Conservation (phyloP, 352 stramenopile genomes). For the Globisporangium iwayamae region DNA sequence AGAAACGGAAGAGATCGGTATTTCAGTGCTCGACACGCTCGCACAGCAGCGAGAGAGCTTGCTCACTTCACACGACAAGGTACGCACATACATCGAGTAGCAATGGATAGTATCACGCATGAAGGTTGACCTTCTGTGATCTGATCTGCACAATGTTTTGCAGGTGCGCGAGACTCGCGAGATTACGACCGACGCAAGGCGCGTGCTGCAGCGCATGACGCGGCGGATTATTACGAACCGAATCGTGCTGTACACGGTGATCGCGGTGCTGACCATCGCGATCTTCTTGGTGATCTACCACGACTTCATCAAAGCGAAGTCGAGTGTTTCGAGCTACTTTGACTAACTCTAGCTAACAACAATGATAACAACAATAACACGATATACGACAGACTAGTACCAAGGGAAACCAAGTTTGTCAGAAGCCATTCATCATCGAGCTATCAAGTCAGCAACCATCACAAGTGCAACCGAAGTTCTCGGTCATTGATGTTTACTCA, state of each 20-base stretch:
- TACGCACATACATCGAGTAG: slow-evolving; percentile 8
- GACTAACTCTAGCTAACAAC: background rate
- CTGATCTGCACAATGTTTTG: background rate
- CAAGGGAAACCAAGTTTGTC: background rate
- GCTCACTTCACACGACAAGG: slow-evolving; percentile 66
- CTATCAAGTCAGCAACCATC: background rate
- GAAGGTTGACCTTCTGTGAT: slow-evolving; percentile 6
- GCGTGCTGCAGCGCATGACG: slow-evolving; percentile 72
- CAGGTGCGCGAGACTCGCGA: slow-evolving; percentile 75
- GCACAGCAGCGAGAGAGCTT: slow-evolving; percentile 68
- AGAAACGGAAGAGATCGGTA: slow-evolving; percentile 67
- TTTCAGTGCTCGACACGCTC: slow-evolving; percentile 68
- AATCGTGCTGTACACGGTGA: slow-evolving; percentile 77
- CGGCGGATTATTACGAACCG: slow-evolving; percentile 75
- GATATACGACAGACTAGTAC: background rate
- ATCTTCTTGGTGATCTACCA: slow-evolving; percentile 79
- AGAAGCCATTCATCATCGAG: background rate
- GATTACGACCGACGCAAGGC: slow-evolving; percentile 57
- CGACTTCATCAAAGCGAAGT: slow-evolving; percentile 57
- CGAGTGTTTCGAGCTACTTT: slow-evolving; percentile 10
- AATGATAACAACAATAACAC: background rate
- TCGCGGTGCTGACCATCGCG: slow-evolving; percentile 55
- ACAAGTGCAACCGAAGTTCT: background rate
- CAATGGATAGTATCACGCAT: background rate
- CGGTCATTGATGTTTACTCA: too few species aligned